These are phyloP conservation scores for Xylariaceae sp. DNA, from an alignment of 2,329 filamentous ascomycete species.

Conservation along the genomic window DNA sequence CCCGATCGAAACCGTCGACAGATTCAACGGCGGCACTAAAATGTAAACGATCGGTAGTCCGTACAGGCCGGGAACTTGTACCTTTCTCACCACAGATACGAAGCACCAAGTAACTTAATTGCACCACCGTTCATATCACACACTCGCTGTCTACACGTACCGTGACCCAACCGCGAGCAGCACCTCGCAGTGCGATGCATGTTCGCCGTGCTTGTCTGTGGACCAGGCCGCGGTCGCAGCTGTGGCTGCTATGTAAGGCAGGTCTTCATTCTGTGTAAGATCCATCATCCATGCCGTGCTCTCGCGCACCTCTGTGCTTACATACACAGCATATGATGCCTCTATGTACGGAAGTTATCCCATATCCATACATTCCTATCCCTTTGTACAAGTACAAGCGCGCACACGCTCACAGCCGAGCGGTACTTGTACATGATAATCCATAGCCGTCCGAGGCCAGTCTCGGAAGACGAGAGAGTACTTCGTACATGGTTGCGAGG, in stretches of 20 bases:
- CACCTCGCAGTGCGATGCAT: too few relatives aligned
- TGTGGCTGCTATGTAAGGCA: background rate
- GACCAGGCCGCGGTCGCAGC: conserved; percentile 30
- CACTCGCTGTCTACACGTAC: too few relatives aligned
- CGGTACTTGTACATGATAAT: background rate
- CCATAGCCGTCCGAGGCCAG: background rate
- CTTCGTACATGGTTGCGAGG: background rate
- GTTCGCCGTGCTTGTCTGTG: conserved; percentile 33
- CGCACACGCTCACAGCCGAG: background rate
- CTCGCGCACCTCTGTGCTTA: background rate
- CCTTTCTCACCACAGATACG: too few relatives aligned
- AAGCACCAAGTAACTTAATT: too few relatives aligned
- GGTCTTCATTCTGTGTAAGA: conserved; percentile 32
- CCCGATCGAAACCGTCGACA: conserved; percentile 24
- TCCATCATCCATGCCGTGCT: conserved; percentile 25
- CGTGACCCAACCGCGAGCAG: too few relatives aligned
- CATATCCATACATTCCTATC: background rate
- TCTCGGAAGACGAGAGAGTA: background rate
- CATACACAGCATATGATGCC: background rate
- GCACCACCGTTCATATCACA: too few relatives aligned
- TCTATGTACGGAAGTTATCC: too few relatives aligned
- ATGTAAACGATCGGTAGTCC: conserved; percentile 8
- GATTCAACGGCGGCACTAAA: conserved; percentile 22
- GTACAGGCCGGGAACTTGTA: background rate
- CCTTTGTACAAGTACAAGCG: background rate